These are phyloP conservation scores for Entomortierella chlamydospora DNA, from an alignment of 192 early-diverging fungal species.

Conservation along the genomic window DNA sequence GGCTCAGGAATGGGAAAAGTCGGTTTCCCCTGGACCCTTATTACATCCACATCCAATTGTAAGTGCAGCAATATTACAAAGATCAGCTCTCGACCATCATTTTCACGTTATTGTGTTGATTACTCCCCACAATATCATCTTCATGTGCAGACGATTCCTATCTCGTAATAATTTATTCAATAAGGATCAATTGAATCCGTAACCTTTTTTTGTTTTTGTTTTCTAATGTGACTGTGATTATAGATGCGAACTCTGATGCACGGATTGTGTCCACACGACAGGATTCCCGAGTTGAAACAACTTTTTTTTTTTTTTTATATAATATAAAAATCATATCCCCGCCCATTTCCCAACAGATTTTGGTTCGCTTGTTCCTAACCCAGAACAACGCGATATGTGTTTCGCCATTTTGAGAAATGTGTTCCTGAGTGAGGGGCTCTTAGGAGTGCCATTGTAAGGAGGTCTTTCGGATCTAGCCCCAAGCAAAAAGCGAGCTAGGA, in stretches of 20 bases:
- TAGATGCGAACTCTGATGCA: background rate
- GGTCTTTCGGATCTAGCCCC: too few species aligned
- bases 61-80: background rate
- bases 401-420: too few species aligned
- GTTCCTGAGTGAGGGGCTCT: too few species aligned
- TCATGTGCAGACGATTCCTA: background rate
- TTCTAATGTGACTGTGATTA: background rate
- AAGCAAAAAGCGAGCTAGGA: too few species aligned
- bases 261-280: background rate
- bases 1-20: background rate
- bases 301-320: background rate
- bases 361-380: too few species aligned
- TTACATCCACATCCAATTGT: background rate
- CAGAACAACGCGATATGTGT: too few species aligned
- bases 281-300: background rate
- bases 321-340: too few species aligned
- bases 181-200: background rate
- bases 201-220: background rate
- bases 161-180: background rate
- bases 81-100: background rate
- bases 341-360: too few species aligned
- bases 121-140: background rate
- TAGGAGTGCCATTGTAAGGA: too few species aligned
- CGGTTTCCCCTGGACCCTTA: background rate
- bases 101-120: background rate